Evolutionary conservation across 1,284 basidiomycete species (phyloP).

Genomic region (Microbotryum lychnidis-dioicae): DNA sequence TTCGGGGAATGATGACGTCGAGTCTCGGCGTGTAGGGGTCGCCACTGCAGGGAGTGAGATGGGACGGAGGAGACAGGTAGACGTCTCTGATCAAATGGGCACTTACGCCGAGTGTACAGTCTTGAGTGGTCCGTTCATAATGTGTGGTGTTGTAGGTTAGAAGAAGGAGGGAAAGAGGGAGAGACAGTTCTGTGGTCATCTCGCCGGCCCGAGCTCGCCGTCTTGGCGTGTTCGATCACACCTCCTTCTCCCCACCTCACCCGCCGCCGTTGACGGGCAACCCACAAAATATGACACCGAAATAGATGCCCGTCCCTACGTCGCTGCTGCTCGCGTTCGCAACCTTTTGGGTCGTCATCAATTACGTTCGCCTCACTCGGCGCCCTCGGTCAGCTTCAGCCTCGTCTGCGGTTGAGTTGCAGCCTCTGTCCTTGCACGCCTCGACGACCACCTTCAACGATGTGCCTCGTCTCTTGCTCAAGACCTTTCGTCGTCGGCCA

Average conservation of each 20-base stretch:
- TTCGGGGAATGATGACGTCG: too few relatives aligned
- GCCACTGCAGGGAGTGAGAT: not conserved
- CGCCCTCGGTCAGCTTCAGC: not conserved
- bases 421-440: constrained; percentile 3
- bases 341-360: not conserved
- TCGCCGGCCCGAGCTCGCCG: not conserved
- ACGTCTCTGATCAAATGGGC: not conserved
- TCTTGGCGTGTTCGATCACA: not conserved
- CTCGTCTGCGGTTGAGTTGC: constrained; percentile 15
- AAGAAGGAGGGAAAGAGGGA: not conserved
- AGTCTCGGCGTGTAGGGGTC: not conserved
- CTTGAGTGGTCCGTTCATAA: not conserved
- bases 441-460: constrained; percentile 4
- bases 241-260: not conserved
- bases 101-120: constrained; percentile 1
- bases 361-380: not conserved
- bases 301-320: not conserved
- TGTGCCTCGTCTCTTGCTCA: not conserved
- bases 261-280: not conserved
- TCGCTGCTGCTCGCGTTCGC: too few relatives aligned
- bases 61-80: not conserved
- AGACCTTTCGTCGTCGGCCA: not conserved
- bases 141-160: not conserved
- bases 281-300: not conserved
- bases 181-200: not conserved